phyloP scores from a whole-genome alignment of 2,329 filamentous ascomycete genomes.

The Drechslerella dactyloides region DNA sequence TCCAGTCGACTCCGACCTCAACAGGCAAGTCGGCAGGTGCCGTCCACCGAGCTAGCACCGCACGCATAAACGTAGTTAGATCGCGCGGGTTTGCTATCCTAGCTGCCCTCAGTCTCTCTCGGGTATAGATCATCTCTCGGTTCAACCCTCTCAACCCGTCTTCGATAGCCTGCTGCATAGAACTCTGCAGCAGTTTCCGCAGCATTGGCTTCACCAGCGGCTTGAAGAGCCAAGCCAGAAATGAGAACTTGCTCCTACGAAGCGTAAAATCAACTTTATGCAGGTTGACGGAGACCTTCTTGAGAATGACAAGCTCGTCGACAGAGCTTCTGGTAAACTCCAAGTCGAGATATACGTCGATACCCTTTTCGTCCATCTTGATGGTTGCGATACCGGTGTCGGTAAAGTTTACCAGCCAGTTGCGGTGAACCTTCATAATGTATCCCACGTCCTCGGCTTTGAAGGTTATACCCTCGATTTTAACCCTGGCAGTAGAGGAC shows the following conservation, averaged over 20 bases:
- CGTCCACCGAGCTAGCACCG: conserved; percentile 71
- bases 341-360: conserved; percentile 84
- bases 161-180: conserved; percentile 74
- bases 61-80: conserved; percentile 79
- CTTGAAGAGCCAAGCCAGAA: conserved; percentile 81
- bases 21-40: conserved; percentile 75
- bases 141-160: conserved; percentile 76
- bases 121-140: conserved; percentile 82
- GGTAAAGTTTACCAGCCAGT: conserved; percentile 73
- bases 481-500: conserved; percentile 76
- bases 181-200: conserved; percentile 77
- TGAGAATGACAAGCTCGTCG: conserved; percentile 80
- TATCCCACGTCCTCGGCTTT: conserved; percentile 88
- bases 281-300: conserved; percentile 77
- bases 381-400: conserved; percentile 88
- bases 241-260: conserved; percentile 75
- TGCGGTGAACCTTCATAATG: conserved; percentile 77
- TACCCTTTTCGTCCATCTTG: conserved; percentile 80
- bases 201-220: conserved; percentile 82
- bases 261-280: conserved; percentile 85
- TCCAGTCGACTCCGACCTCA: conserved; percentile 77
- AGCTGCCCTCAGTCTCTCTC: conserved; percentile 84
- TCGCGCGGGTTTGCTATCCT: conserved; percentile 81
- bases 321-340: conserved; percentile 79
- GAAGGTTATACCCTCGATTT: conserved; percentile 80